These are phyloP conservation scores for Juncus inflexus DNA, from an alignment of 176 grass and related monocot genomes.

Conservation along the genomic window DNA sequence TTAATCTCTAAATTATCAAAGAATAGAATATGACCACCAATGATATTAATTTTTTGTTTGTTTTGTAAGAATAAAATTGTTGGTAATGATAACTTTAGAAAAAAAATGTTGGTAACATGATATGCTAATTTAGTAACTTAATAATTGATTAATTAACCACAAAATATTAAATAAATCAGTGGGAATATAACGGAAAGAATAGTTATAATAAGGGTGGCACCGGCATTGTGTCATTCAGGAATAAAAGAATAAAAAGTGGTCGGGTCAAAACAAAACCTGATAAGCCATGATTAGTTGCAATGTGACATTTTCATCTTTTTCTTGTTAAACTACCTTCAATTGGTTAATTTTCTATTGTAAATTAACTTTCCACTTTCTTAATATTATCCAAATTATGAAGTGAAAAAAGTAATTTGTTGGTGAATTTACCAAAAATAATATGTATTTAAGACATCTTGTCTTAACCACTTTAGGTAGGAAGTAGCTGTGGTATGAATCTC, in stretches of 20 bases:
- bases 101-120: background rate
- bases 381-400: background rate
- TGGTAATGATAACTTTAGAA: too few relatives aligned
- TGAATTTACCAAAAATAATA: slow-evolving; percentile 23
- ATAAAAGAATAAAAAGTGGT: slow-evolving; percentile 29
- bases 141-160: background rate
- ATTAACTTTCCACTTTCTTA: background rate
- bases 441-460: too few relatives aligned
- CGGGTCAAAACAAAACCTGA: slow-evolving; percentile 14
- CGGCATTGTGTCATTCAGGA: slow-evolving; percentile 28
- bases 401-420: background rate
- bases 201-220: slow-evolving; percentile 21
- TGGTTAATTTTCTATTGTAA: background rate
- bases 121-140: slow-evolving; percentile 21
- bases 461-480: too few relatives aligned
- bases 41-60: too few relatives aligned
- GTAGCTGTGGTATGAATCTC: too few relatives aligned
- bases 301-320: background rate
- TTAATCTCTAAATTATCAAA: too few relatives aligned
- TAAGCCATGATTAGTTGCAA: slow-evolving; percentile 18
- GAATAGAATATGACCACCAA: too few relatives aligned
- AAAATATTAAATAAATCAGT: background rate
- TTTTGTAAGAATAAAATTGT: too few relatives aligned
- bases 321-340: background rate
- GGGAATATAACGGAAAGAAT: background rate